phyloP scores from a whole-genome alignment of 805 yeast species.

The Ogataea kodamae region DNA sequence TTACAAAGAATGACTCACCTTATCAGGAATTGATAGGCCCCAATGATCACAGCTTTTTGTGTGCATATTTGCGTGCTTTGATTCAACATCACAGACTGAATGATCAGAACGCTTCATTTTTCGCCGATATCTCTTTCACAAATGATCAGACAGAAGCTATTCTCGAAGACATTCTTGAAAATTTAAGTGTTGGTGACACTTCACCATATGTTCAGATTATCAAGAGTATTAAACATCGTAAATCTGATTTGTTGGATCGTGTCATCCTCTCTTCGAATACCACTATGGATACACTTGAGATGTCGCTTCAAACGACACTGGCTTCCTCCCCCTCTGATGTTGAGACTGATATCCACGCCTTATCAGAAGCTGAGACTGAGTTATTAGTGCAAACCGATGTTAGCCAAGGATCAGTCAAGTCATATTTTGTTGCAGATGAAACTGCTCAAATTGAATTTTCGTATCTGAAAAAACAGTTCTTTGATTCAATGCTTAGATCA shows the following conservation, averaged over 20 bases:
- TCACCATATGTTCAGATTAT: slow-evolving; percentile 34
- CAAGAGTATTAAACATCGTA: slow-evolving; percentile 34
- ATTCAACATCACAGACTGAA: slow-evolving; percentile 18
- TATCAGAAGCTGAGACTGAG: too few relatives aligned
- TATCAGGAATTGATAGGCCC: slow-evolving; percentile 20
- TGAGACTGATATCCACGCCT: slow-evolving; percentile 21
- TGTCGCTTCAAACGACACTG: slow-evolving; percentile 66
- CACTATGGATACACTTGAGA: slow-evolving; percentile 49
- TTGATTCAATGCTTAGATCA: slow-evolving; percentile 37
- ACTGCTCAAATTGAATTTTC: slow-evolving; percentile 39
- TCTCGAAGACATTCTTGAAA: slow-evolving; percentile 20
- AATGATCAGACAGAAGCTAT: slow-evolving; percentile 24
- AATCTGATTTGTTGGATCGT: slow-evolving; percentile 39
- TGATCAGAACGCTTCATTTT: slow-evolving; percentile 8
- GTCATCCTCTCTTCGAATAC: slow-evolving; percentile 36
- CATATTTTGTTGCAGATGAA: slow-evolving; percentile 36
- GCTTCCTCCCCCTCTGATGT: slow-evolving; percentile 25
- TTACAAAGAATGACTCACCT: slow-evolving; percentile 19
- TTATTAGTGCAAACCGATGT: slow-evolving; percentile 13
- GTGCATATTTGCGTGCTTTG: slow-evolving; percentile 28
- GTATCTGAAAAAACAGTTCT: slow-evolving; percentile 39
- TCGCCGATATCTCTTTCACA: slow-evolving; percentile 16
- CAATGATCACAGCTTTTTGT: slow-evolving; percentile 24
- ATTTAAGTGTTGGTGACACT: slow-evolving; percentile 10
- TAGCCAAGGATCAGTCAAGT: slow-evolving; percentile 18